Evolutionary conservation across 306 rosid species (phyloP), one percentile per base, ranked within the genome.

Genomic region (Spatholobus suberectus): DNA sequence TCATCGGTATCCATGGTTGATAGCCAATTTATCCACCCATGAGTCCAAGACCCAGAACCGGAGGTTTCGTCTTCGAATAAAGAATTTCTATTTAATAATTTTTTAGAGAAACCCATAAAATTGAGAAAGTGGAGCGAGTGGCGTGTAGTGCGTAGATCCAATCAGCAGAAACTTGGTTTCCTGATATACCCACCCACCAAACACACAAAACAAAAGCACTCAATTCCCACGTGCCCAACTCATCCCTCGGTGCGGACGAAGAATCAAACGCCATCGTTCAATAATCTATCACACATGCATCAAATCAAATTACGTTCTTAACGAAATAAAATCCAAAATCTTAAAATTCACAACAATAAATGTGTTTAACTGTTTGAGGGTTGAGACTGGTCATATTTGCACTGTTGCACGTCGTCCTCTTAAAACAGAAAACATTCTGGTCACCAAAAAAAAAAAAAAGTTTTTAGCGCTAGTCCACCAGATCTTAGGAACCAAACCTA

Each of bases 391-490:
- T 34, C 57, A 41, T 24, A 67, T 52, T 32, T 18, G 23, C 73
- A 73, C 84, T 47, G 86, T 73, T 43, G 63, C 82, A 82, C 86
- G 43, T 79, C 85, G 40, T 79, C 82, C 71, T 68, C 84, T 78
- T 63, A 32, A 21, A 18, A 57, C 37, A 62, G 24, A 71, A 34
- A 74, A 57, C 17, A 49, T 47, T 35, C 61, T 24, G 68, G 32
- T 51, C 14, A 68, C 20, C 6, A 32, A 55, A 15, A 12, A 9
- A 0, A 23, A 10, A 20, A 4, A 4, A 76, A 54, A 11, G 5
- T 1, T 8, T 4, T 8, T 43, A 18, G 12, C 13, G 5, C 32
- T 62, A 52, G 26, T 43, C 61, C 46, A 69, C 72, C 57, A 21
- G 24, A 79, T 37, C 13, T 58, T 79, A 24, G 37, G 10, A 76